phyloP scores from a whole-genome alignment of 371 early-diverging fungal species.

The Mycotypha africana region DNA sequence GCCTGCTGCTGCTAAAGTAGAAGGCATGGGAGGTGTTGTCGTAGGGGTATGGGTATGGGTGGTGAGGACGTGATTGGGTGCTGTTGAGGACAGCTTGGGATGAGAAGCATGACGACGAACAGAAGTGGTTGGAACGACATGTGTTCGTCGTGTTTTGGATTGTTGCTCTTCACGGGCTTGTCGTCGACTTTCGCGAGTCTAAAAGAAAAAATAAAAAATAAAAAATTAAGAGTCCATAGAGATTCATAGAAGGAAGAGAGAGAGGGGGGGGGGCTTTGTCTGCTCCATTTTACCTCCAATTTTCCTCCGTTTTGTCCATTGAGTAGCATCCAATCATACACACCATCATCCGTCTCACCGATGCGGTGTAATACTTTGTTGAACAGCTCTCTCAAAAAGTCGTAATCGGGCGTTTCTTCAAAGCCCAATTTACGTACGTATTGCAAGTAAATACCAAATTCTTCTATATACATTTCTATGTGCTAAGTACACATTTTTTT shows the following conservation, averaged over 20 bases:
- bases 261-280: no score
- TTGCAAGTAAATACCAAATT: slow-evolving; percentile 87
- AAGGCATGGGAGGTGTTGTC: no score
- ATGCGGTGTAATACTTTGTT: slow-evolving; percentile 73
- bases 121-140: slow-evolving; percentile 12
- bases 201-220: slow-evolving; percentile 4
- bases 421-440: slow-evolving; percentile 94
- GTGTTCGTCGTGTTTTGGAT: not conserved
- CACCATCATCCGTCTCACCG: slow-evolving; percentile 84
- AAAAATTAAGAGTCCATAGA: slow-evolving; percentile 7
- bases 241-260: no score
- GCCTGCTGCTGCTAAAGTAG: no score
- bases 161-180: slow-evolving; percentile 22
- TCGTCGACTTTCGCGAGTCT: slow-evolving; percentile 20
- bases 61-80: no score
- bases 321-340: slow-evolving; percentile 93
- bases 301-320: slow-evolving; percentile 51
- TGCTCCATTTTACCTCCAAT: slow-evolving; percentile 21
- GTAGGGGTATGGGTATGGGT: no score
- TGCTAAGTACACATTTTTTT: no score
- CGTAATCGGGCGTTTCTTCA: slow-evolving; percentile 98
- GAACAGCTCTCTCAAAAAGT: slow-evolving; percentile 82
- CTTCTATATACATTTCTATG: slow-evolving; percentile 44
- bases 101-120: slow-evolving; percentile 23
- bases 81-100: slow-evolving; percentile 11